Conservation (phyloP, 2,329 filamentous ascomycete species). For the Sarocladiaceae sp. region DNA sequence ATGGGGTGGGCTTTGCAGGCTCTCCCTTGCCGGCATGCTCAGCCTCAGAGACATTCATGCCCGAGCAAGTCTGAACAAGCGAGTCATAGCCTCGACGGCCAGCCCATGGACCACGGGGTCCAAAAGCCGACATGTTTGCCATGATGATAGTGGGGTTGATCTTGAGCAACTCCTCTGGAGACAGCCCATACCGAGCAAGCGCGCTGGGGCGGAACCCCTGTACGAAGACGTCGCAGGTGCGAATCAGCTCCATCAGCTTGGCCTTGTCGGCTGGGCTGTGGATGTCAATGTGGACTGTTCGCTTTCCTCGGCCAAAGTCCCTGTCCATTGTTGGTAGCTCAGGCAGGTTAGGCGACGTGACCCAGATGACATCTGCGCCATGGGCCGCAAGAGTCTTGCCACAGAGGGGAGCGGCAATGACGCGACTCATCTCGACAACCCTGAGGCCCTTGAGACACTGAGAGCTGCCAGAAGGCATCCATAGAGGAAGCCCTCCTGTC, state of each 20-base stretch:
- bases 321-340: conserved; percentile 62
- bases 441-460: conserved; percentile 51
- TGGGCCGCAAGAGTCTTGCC: conserved; percentile 62
- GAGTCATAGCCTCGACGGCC: conserved; percentile 45
- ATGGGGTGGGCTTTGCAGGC: conserved; percentile 35
- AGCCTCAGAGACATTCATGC: conserved; percentile 47
- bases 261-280: conserved; percentile 41
- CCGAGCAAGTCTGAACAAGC: conserved; percentile 39
- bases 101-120: conserved; percentile 31
- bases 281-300: conserved; percentile 55
- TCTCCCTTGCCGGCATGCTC: conserved; percentile 32
- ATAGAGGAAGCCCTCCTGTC: conserved; percentile 13
- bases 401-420: conserved; percentile 66
- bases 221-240: conserved; percentile 53
- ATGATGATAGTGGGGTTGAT: conserved; percentile 36
- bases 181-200: conserved; percentile 31
- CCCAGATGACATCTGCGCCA: conserved; percentile 63
- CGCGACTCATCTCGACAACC: conserved; percentile 64
- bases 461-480: conserved; percentile 32
- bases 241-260: conserved; percentile 48
- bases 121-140: conserved; percentile 46
- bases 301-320: conserved; percentile 62
- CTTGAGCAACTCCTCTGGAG: conserved; percentile 24
- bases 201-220: conserved; percentile 62
- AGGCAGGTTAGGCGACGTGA: conserved; percentile 57